These are phyloP conservation scores for Tremella fuciformis DNA, from an alignment of 768 basidiomycete genomes.

Conservation along the genomic window DNA sequence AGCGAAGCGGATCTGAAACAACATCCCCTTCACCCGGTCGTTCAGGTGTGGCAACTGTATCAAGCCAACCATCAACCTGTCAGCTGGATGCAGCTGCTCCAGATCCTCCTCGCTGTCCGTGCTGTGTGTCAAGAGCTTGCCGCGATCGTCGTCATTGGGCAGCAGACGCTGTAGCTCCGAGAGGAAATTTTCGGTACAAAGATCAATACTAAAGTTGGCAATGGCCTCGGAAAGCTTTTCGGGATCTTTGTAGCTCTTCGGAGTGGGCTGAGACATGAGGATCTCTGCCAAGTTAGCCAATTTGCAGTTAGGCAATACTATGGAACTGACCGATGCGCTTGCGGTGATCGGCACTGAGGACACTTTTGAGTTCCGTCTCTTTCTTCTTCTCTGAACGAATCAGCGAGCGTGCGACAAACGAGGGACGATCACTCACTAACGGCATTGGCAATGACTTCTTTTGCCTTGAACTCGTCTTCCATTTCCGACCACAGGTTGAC, in stretches of 20 bases:
- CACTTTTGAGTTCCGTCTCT: conserved; percentile 83
- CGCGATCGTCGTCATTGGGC: conserved; percentile 77
- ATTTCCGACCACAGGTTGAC: conserved; percentile 93
- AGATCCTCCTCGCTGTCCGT: conserved; percentile 77
- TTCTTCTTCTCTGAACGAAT: conserved; percentile 65
- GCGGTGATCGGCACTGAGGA: conserved; percentile 84
- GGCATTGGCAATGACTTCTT: conserved; percentile 84
- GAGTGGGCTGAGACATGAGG: conserved; percentile 75
- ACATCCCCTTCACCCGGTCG: conserved; percentile 91
- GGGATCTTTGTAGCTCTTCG: conserved; percentile 62
- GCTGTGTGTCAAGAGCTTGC: conserved; percentile 58
- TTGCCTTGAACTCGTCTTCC: conserved; percentile 97
- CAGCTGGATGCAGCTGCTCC: conserved; percentile 82
- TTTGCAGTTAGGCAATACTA: too few relatives aligned
- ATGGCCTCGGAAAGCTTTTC: conserved; percentile 81
- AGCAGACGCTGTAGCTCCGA: conserved; percentile 81
- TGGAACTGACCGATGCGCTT: conserved; percentile 77
- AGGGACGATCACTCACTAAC: conserved; percentile 61
- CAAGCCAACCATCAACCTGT: conserved; percentile 92
- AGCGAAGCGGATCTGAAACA: conserved; percentile 82
- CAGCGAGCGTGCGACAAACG: not conserved
- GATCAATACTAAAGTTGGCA: conserved; percentile 76
- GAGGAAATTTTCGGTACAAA: conserved; percentile 85
- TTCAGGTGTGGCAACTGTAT: conserved; percentile 88
- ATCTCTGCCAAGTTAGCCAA: conserved; percentile 60